These are phyloP conservation scores for Cryptococcus sp. DNA, from an alignment of 1,284 basidiomycete species.

Conservation along the genomic window DNA sequence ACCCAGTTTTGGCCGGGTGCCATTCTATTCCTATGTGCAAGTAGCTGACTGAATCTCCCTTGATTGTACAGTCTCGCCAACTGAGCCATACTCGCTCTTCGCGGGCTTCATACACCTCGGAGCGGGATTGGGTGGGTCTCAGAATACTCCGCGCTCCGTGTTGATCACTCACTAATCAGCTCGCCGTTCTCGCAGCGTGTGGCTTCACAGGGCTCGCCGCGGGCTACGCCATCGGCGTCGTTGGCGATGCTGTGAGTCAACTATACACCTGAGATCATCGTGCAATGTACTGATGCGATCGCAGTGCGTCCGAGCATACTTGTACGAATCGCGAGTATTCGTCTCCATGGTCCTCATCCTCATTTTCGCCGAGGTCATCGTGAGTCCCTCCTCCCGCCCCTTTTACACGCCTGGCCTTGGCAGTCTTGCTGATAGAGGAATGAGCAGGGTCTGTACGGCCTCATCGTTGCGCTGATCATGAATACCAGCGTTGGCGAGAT, in stretches of 20 bases:
- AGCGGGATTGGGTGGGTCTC: conserved; percentile 70
- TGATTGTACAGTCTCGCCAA: conserved; percentile 61
- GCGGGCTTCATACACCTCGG: conserved; percentile 92
- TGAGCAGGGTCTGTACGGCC: conserved; percentile 59
- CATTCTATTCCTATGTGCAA: background rate
- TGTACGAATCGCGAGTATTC: conserved; percentile 65
- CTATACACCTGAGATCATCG: conserved; percentile 3
- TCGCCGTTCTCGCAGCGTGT: conserved; percentile 58
- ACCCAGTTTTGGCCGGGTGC: background rate
- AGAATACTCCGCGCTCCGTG: background rate
- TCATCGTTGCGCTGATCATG: conserved; percentile 61
- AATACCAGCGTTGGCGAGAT: conserved; percentile 53
- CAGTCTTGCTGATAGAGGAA: conserved; percentile 12
- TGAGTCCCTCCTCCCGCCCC: conserved; percentile 13
- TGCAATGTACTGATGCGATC: background rate
- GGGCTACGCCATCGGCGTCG: conserved; percentile 94
- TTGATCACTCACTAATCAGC: conserved; percentile 1
- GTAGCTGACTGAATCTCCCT: background rate
- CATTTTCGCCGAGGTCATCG: conserved; percentile 57
- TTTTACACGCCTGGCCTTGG: background rate
- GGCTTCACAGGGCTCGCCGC: conserved; percentile 93
- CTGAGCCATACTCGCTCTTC: conserved; percentile 64
- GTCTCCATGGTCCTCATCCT: conserved; percentile 68
- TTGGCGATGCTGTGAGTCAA: conserved; percentile 81
- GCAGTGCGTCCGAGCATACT: conserved; percentile 58